These are phyloP conservation scores for Trichosporon ovoides DNA, from an alignment of 1,284 basidiomycete genomes.

Conservation along the genomic window DNA sequence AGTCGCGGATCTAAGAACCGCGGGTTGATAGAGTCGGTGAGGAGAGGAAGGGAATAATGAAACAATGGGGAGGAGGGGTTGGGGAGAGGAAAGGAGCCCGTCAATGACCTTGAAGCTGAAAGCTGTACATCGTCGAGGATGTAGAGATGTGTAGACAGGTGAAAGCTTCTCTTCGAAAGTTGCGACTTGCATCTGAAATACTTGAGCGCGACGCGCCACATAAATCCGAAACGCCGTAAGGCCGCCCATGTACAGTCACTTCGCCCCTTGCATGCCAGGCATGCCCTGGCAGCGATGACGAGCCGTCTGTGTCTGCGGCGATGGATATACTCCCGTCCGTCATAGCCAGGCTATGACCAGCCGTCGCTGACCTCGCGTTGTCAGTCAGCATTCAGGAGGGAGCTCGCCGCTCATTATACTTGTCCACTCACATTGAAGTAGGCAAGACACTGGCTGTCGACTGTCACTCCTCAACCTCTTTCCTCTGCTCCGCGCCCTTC, in stretches of 20 bases:
- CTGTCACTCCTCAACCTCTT: background rate
- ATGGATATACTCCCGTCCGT: background rate
- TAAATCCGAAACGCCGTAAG: background rate
- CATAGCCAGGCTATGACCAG: background rate
- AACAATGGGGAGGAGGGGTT: slow-evolving; percentile 7
- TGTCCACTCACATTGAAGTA: slow-evolving; percentile 2
- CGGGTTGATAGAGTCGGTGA: slow-evolving; percentile 35
- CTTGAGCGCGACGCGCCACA: slow-evolving; percentile 2
- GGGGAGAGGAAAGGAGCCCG: slow-evolving; percentile 7
- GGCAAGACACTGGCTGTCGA: background rate
- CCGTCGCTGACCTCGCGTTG: background rate
- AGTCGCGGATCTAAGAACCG: slow-evolving; percentile 50
- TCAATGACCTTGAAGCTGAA: slow-evolving; percentile 6
- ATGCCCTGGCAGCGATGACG: slow-evolving; percentile 6
- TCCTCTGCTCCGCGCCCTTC: background rate
- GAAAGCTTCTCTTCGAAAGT: background rate
- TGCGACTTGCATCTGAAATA: background rate
- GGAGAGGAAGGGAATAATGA: slow-evolving; percentile 9
- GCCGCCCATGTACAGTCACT: background rate
- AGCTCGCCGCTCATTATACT: slow-evolving; percentile 6
- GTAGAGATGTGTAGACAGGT: background rate
- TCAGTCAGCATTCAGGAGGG: slow-evolving; percentile 7
- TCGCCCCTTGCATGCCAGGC: too few relatives aligned
- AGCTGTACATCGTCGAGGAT: background rate
- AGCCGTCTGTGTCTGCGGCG: background rate